Evolutionary conservation across 805 yeast species (phyloP), one percentile per base, ranked within the genome.

Genomic region (Candida sphagnicola): DNA sequence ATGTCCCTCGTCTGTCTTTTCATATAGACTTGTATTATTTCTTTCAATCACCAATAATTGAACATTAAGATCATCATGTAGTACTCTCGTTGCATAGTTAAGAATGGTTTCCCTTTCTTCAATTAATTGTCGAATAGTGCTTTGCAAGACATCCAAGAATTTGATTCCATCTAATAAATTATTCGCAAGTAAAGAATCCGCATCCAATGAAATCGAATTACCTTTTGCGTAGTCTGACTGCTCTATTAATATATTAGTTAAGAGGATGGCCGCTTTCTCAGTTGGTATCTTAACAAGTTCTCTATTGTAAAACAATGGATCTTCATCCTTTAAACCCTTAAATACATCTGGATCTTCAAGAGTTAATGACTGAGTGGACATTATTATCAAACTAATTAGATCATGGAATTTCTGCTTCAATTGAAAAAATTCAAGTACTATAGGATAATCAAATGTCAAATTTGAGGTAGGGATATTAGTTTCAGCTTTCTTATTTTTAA

Each of bases 331-430:
- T 61, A 83, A 67, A 0, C 83, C 76, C 36, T 71, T 69, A 58
- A 85, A 85, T 2, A 80, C 82, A 42, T 83, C 88, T 1, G 93
- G 88, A 53, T 85, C 95, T 19, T 73, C 77, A 8, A 85, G 59
- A 0, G 93, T 82, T 8, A 85, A 60, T 10, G 78, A 68, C 53
- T 86, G 95, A 0, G 85, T 72, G 34, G 80, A 77, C 72, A 85
- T 74, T 8, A 86, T 67, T 4, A 84, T 67, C 19, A 72, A 72
- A 3, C 79, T 65, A 23, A 81, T 65, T 3, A 72, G 54, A 46
- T 82, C 78, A 56, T 87, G 90, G 18, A 85, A 56, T 6, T 74
- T 71, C 54, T 88, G 96, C 50, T 88, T 89, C 34, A 75, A 63
- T 44, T 82, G 83, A 51, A 81, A 76, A 53, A 85, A 88, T 36